Evolutionary conservation across 1,284 basidiomycete species (phyloP).

Genomic region (Anthracocystis walkeri): DNA sequence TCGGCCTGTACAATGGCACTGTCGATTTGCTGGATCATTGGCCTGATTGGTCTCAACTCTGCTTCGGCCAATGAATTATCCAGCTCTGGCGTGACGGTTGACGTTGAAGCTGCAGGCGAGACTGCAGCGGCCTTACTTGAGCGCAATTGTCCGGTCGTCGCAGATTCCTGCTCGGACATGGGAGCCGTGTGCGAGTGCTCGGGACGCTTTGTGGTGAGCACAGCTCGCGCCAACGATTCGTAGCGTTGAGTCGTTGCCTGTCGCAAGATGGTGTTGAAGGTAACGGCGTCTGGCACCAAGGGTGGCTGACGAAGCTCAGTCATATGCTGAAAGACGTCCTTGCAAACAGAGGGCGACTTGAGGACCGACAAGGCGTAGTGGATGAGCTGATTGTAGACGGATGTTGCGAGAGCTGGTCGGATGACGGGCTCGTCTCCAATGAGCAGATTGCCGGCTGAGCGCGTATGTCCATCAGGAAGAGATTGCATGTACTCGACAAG

Average conservation of each 20-base stretch:
- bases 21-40: constrained; percentile 42
- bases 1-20: constrained; percentile 33
- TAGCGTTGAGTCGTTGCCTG: constrained; percentile 48
- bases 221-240: constrained; percentile 27
- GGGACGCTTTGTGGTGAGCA: constrained; percentile 24
- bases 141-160: neutral
- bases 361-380: constrained; percentile 39
- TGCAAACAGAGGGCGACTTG: constrained; percentile 34
- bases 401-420: constrained; percentile 26
- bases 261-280: constrained; percentile 49
- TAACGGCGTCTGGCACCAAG: constrained; percentile 42
- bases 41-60: constrained; percentile 2
- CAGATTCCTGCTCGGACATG: neutral
- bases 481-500: constrained; percentile 38
- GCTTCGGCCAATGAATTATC: neutral
- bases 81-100: neutral
- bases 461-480: constrained; percentile 31
- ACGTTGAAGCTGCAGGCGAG: neutral
- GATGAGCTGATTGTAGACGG: constrained; percentile 50
- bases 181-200: constrained; percentile 4
- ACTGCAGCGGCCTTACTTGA: neutral
- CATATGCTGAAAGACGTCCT: constrained; percentile 46
- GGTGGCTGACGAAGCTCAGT: constrained; percentile 34
- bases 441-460: constrained; percentile 10
- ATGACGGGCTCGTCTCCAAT: constrained; percentile 16